Evolutionary conservation across 257 asterid species (phyloP).

Genomic region (Solanum neorickii): DNA sequence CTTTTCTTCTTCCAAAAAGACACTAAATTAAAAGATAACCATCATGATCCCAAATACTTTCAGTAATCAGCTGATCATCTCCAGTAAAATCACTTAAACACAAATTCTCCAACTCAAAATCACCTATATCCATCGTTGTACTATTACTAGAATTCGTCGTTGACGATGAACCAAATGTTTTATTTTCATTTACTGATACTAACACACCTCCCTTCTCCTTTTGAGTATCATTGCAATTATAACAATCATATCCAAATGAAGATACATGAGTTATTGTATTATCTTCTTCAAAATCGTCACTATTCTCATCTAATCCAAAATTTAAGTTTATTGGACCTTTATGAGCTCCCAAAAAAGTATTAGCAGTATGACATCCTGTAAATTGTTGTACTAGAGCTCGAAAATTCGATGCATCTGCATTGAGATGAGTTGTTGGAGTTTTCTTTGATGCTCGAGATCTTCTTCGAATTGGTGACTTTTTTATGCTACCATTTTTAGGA

Average conservation of each 20-base stretch:
- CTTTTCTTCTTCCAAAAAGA: background rate
- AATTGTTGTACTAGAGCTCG: slow-evolving; percentile 37
- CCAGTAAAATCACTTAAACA: background rate
- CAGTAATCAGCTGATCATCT: background rate
- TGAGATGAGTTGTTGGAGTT: slow-evolving; percentile 13
- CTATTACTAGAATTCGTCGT: background rate
- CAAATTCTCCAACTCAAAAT: background rate
- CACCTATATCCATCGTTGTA: background rate
- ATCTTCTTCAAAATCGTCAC: background rate
- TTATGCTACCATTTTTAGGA: background rate
- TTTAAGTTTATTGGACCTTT: slow-evolving; percentile 54
- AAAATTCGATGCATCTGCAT: slow-evolving; percentile 9
- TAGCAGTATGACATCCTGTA: slow-evolving; percentile 41
- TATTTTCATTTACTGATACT: background rate
- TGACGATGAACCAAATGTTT: background rate
- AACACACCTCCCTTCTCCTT: background rate
- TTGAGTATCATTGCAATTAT: background rate
- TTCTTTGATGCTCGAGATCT: slow-evolving; percentile 17
- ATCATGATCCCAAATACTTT: background rate
- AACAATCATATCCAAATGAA: background rate
- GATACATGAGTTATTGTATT: background rate
- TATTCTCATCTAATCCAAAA: slow-evolving; percentile 17
- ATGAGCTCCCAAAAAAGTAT: slow-evolving; percentile 1
- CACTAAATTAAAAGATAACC: background rate
- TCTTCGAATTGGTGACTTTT: background rate